These are phyloP conservation scores for Amaranthus tricolor DNA, from an alignment of 179 eudicot genomes.

Conservation along the genomic window DNA sequence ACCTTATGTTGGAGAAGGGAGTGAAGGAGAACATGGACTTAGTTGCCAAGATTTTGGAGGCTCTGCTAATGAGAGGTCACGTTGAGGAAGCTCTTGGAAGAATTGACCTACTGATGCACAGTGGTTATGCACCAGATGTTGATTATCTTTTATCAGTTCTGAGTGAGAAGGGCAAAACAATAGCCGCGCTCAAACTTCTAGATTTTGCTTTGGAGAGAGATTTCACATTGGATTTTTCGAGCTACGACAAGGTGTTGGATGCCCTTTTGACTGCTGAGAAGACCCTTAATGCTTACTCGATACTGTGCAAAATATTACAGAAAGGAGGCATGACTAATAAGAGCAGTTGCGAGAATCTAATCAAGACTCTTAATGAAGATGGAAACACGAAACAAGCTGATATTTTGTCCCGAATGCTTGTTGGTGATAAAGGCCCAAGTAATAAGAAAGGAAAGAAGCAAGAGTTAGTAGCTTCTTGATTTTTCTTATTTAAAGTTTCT, in stretches of 20 bases:
- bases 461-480: slow-evolving; percentile 32
- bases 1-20: slow-evolving; percentile 84
- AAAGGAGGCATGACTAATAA: slow-evolving; percentile 68
- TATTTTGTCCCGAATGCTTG: slow-evolving; percentile 62
- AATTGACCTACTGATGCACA: slow-evolving; percentile 73
- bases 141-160: slow-evolving; percentile 62
- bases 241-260: slow-evolving; percentile 84
- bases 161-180: slow-evolving; percentile 77
- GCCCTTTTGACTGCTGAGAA: slow-evolving; percentile 75
- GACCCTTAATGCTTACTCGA: slow-evolving; percentile 90
- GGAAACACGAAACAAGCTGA: slow-evolving; percentile 95
- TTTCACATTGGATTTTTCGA: slow-evolving; percentile 51
- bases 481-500: background rate
- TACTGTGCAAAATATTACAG: slow-evolving; percentile 68
- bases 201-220: slow-evolving; percentile 84
- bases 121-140: slow-evolving; percentile 54
- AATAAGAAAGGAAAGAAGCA: slow-evolving; percentile 65
- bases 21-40: slow-evolving; percentile 78
- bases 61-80: slow-evolving; percentile 81
- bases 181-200: slow-evolving; percentile 76
- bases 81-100: slow-evolving; percentile 93
- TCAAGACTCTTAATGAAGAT: slow-evolving; percentile 68
- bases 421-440: slow-evolving; percentile 39
- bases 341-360: slow-evolving; percentile 57
- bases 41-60: slow-evolving; percentile 74